A percentile compares a stretch with the other conserved stretches of the same genome.
These are phyloP conservation scores for Fraxinus latifolia DNA, from an alignment of 305 asterid species.

Conservation along the genomic window DNA sequence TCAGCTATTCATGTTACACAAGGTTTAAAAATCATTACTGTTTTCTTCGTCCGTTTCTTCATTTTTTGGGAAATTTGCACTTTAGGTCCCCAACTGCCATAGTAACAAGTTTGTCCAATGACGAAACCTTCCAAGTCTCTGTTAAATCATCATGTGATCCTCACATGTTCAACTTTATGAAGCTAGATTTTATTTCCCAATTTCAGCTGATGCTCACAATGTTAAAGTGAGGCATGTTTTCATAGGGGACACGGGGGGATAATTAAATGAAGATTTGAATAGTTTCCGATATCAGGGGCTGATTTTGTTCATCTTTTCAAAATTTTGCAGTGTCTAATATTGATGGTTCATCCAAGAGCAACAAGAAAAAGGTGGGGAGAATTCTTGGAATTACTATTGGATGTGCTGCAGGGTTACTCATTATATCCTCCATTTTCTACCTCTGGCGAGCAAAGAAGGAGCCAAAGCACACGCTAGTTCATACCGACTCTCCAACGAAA, in stretches of 20 bases:
- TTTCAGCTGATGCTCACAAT: not conserved
- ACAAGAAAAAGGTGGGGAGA: slow-evolving; percentile 32
- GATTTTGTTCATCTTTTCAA: not conserved
- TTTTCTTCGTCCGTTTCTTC: not conserved
- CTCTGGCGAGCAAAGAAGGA: slow-evolving; percentile 42
- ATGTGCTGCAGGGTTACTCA: slow-evolving; percentile 37
- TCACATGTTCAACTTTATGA: not conserved
- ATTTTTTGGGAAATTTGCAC: not conserved
- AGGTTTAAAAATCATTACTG: slow-evolving; percentile 32
- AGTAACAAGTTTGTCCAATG: not conserved
- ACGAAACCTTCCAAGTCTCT: not conserved
- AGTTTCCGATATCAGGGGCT: not conserved
- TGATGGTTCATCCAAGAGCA: slow-evolving; percentile 27
- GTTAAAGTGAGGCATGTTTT: not conserved
- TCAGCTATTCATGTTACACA: slow-evolving; percentile 54
- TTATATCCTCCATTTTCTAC: slow-evolving; percentile 38
- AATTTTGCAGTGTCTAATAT: slow-evolving; percentile 30
- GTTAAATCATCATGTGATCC: not conserved
- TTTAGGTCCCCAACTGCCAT: not conserved
- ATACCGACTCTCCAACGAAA: slow-evolving; percentile 35
- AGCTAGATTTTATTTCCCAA: not conserved
- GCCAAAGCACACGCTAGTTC: slow-evolving; percentile 29
- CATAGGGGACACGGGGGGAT: not conserved
- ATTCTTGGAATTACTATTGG: slow-evolving; percentile 47
- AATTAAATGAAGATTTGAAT: not conserved